Base-by-base conservation (phyloP, 176 grass and related monocot species). In the Ananas comosus region DNA sequence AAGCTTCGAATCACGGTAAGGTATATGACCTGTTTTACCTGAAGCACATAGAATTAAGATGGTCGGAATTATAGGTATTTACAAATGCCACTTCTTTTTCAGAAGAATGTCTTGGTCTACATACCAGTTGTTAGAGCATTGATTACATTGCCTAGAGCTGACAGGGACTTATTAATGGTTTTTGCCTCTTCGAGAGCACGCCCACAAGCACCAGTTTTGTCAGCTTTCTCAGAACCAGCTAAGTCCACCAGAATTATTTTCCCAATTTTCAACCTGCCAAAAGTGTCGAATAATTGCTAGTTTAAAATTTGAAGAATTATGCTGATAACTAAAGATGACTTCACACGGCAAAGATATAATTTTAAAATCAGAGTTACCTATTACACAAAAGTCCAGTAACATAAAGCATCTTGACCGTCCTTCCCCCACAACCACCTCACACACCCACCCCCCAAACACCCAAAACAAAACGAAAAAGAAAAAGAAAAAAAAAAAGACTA, bases 211-310 rank as follows among this genome's bases (percentile, higher is more conserved):
- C 88, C 88, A 47, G 80, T 88, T 84, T 84, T 96, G 75, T 96
- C 92, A 75, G 86, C 88, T 82, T 89, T 96, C 71, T 96, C 88
- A 58, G 88, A 91, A 70, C 88, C 92, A 78, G 92, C 92, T 51
- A 96, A 82, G 69, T 96, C 92, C 65, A 96, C 92, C 72, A 96
- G 85, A 69, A 91, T 66, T 77, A 96, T 81, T 73, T 96, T 96
- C 72, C 92, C 88, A 58, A 54, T 64, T 80, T 63, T 91, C 64
- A 75, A 22, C 83, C 92, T 96, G 68, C 14, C 9, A 58, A 58
- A 58, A 6, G 12, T 58, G 7, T 58, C 29, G 19, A 7, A 58
- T 58, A 18, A 58, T 18, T 58, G 11, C 11, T 13, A 16, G 2
- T 58, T 58, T 18, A n/a, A 7, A n/a, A 58, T 58, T 14, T 58